phyloP scores from a whole-genome alignment of 192 early-diverging fungal genomes.

The Phycomyces nitens region DNA sequence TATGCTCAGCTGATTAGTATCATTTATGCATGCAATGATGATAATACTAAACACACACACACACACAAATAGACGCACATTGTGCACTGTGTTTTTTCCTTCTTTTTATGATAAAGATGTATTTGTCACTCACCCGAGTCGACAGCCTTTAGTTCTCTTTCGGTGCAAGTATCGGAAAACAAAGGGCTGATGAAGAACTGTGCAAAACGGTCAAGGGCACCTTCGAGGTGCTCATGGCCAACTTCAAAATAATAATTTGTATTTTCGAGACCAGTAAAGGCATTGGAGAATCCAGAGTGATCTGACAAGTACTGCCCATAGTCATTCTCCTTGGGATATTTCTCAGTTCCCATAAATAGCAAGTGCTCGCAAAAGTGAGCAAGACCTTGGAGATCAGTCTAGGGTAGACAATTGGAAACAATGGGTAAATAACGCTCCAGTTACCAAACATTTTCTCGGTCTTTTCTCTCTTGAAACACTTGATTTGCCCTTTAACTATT shows the following conservation, averaged over 20 bases:
- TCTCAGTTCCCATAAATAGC: slow-evolving; percentile 62
- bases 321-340: slow-evolving; percentile 83
- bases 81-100: no score
- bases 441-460: no score
- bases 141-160: slow-evolving; percentile 90
- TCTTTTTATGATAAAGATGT: not conserved
- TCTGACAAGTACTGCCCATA: slow-evolving; percentile 69
- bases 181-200: slow-evolving; percentile 94
- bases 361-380: slow-evolving; percentile 86
- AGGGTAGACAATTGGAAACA: not conserved
- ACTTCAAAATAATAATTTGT: slow-evolving; percentile 93
- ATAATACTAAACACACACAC: no score
- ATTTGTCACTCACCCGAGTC: slow-evolving; percentile 66
- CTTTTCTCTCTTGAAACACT: not conserved
- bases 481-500: no score
- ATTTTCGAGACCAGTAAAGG: slow-evolving; percentile 71
- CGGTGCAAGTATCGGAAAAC: slow-evolving; percentile 83
- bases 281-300: slow-evolving; percentile 79
- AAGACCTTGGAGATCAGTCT: slow-evolving; percentile 69
- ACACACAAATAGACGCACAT: no score
- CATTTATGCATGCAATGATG: not conserved
- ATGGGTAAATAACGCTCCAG: no score
- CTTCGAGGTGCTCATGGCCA: slow-evolving; percentile 52
- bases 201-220: slow-evolving; percentile 66
- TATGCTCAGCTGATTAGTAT: not conserved